Percentiles rank a stretch among this genome's conserved stretches.
These are phyloP conservation scores for Omphalotus olearius DNA, from an alignment of 1,284 basidiomycete species.

Conservation along the genomic window DNA sequence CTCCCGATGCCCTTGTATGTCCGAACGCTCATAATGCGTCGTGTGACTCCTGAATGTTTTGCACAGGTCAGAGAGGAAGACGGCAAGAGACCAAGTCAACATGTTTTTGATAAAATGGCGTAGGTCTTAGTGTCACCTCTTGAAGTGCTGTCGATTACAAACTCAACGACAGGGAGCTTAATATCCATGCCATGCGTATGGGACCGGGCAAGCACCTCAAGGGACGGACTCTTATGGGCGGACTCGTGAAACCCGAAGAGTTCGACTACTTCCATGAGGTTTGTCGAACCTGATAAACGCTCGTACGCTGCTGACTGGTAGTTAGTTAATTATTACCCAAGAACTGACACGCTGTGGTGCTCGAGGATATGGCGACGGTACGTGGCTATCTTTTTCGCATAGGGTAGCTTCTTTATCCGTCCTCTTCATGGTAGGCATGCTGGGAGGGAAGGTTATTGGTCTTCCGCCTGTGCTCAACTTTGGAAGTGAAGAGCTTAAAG, in stretches of 20 bases:
- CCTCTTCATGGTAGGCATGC: conserved; percentile 39
- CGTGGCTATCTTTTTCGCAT: not conserved
- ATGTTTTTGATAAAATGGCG: conserved; percentile 70
- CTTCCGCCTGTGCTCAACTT: conserved; percentile 85
- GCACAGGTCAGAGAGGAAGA: conserved; percentile 65
- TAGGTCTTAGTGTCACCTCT: conserved; percentile 28
- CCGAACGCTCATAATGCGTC: not conserved
- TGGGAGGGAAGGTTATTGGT: conserved; percentile 75
- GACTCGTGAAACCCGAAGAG: conserved; percentile 83
- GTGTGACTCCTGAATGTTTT: not conserved
- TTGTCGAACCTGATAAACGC: conserved; percentile 7
- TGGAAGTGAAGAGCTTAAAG: conserved; percentile 72
- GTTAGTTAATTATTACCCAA: conserved; percentile 80
- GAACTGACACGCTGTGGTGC: conserved; percentile 74
- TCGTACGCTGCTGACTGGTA: conserved; percentile 1
- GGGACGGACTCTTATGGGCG: conserved; percentile 78
- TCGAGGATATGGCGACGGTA: conserved; percentile 70
- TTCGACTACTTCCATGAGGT: conserved; percentile 86
- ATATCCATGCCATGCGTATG: conserved; percentile 87
- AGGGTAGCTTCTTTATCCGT: not conserved
- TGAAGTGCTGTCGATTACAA: not conserved
- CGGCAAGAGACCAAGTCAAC: conserved; percentile 67
- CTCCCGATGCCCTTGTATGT: conserved; percentile 45
- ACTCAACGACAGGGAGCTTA: conserved; percentile 45
- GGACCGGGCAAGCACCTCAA: conserved; percentile 84